phyloP scores from a whole-genome alignment of 2,329 filamentous ascomycete species.

The Xylaria digitata region DNA sequence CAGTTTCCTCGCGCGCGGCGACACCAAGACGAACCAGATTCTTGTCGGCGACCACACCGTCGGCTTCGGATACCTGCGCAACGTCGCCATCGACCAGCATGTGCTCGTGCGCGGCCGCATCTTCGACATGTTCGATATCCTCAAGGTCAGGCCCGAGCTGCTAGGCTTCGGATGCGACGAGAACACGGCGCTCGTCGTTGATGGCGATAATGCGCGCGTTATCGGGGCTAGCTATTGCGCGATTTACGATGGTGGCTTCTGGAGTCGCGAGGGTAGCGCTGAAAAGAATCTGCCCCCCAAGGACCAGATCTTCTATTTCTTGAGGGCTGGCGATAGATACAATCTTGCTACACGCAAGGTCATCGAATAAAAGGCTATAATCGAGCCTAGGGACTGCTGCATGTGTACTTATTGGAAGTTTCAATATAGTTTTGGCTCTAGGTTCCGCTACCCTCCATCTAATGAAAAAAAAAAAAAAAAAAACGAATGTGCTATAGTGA shows the following conservation, averaged over 20 bases:
- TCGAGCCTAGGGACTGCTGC: too few relatives aligned
- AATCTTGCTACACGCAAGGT: conserved; percentile 47
- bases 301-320: conserved; percentile 46
- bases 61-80: conserved; percentile 48
- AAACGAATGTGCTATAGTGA: background rate
- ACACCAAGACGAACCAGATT: conserved; percentile 49
- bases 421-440: too few relatives aligned
- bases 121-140: conserved; percentile 52
- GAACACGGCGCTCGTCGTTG: conserved; percentile 50
- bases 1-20: conserved; percentile 50
- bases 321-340: conserved; percentile 47
- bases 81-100: conserved; percentile 50
- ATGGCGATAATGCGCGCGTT: conserved; percentile 46
- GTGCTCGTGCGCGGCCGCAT: conserved; percentile 49
- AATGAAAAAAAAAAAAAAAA: background rate
- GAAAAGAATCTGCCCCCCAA: conserved; percentile 45
- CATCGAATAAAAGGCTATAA: conserved; percentile 30
- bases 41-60: conserved; percentile 50
- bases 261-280: conserved; percentile 49
- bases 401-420: too few relatives aligned
- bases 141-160: conserved; percentile 48
- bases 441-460: too few relatives aligned
- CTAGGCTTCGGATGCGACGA: conserved; percentile 50
- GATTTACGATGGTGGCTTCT: conserved; percentile 50
- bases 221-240: conserved; percentile 49